Evolutionary conservation across 1,284 basidiomycete genomes (phyloP), one percentile per base, ranked within the genome.

Genomic region (Cutaneotrichosporon spelunceum): DNA sequence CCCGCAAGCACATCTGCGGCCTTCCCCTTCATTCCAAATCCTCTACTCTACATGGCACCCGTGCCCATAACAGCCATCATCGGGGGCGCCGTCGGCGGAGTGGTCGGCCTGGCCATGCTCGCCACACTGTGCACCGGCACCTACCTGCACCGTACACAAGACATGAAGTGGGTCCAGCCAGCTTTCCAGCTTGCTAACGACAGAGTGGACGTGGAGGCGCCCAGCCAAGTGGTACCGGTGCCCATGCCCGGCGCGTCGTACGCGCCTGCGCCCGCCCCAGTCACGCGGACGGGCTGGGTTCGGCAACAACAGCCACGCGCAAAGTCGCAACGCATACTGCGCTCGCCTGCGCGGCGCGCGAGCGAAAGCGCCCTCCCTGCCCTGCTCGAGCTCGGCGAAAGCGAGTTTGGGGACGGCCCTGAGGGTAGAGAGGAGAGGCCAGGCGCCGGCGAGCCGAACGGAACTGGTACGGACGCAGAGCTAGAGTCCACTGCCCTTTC

Each of bases 351-450:
- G 14, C 48, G 48, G 13, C 48, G 48, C 48, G 48, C 48, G 0
- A 50, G 48, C 9, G 48, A 30, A n/a, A 50, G n/a, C 26, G 48
- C 48, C 3, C 26, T 50, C 14, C 48, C 48, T 16, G 14, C 48
- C 7, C 27, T 50, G 27, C 26, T 26, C 19, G 48, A 50, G 48
- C 48, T 50, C 0, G 27, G 48, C 27, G 48, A 50, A 27, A 50
- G 48, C 27, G 48, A 50, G 26, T 29, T 50, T 50, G 48, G 48
- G 26, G 48, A 50, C 24, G 16, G 45, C 10, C n/a, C n/a, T n/a
- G n/a, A n/a, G n/a, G n/a, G n/a, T n/a, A n/a, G n/a, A n/a, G n/a
- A n/a, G n/a, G n/a, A n/a, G n/a, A n/a, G n/a, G n/a, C n/a, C n/a
- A n/a, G n/a, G n/a, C n/a, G n/a, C n/a, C n/a, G n/a, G n/a, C n/a